phyloP scores from a whole-genome alignment of 139 green algal genomes.

The Auxenochlorella pyrenoidosa region DNA sequence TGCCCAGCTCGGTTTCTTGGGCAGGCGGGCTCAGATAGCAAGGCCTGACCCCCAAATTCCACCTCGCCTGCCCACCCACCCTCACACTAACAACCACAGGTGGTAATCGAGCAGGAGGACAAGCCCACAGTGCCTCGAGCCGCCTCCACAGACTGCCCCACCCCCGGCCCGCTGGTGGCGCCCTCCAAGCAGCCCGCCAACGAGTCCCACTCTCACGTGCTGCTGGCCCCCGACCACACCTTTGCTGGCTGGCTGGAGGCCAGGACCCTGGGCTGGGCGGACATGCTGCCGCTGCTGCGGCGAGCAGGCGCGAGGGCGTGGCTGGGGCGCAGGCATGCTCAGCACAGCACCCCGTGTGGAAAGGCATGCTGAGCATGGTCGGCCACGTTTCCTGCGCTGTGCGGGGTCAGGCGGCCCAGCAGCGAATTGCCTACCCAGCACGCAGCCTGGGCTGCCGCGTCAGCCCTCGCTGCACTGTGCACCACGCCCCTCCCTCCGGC shows the following conservation, averaged over 20 bases:
- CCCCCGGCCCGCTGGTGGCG: not conserved
- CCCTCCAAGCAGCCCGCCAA: conserved; percentile 1
- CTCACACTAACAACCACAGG: not conserved
- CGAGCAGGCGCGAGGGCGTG: not conserved
- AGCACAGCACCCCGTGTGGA: too few species aligned
- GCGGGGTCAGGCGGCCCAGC: too few species aligned
- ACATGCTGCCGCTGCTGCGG: conserved; percentile 30
- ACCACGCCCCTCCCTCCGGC: not conserved
- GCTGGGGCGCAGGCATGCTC: too few species aligned
- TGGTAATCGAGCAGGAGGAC: conserved; percentile 19
- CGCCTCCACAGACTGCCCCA: not conserved
- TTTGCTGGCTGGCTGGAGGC: conserved; percentile 29
- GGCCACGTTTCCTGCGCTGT: too few species aligned
- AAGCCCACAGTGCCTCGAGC: not conserved
- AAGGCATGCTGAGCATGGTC: too few species aligned
- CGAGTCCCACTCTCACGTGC: not conserved
- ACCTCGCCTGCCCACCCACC: not conserved
- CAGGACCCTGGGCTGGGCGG: conserved; percentile 5
- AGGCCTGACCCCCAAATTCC: too few species aligned
- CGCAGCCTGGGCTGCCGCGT: too few species aligned
- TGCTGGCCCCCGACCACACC: conserved; percentile 1
- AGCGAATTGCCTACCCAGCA: too few species aligned
- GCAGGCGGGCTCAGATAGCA: too few species aligned
- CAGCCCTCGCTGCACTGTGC: not conserved
- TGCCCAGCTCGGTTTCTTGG: too few species aligned